Evolutionary conservation across 176 grass and related monocot species (phyloP).

Genomic region (Alloteropsis semialata): DNA sequence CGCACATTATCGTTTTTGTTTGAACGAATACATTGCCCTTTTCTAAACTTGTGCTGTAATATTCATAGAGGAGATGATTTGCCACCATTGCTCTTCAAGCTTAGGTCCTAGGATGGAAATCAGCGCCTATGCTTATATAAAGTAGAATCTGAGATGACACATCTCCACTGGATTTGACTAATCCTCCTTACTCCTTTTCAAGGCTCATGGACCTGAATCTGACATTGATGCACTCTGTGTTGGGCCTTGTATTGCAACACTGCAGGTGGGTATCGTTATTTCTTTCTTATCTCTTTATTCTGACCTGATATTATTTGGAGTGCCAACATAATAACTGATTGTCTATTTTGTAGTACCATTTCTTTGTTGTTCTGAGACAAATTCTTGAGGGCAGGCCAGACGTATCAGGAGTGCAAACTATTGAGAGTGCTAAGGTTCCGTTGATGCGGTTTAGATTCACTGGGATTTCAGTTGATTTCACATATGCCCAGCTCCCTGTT

Average conservation of each 20-base stretch:
- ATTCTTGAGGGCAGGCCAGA: conserved; percentile 52
- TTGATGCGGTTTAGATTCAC: conserved; percentile 66
- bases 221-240: conserved; percentile 71
- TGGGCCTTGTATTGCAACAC: conserved; percentile 48
- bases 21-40: neutral
- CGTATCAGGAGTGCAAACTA: conserved; percentile 54
- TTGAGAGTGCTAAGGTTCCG: conserved; percentile 61
- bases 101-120: neutral
- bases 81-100: too few relatives aligned
- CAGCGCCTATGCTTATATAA: neutral
- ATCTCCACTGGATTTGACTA: conserved; percentile 9
- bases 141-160: neutral
- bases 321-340: conserved; percentile 8
- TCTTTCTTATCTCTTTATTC: neutral
- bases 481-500: conserved; percentile 52
- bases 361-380: conserved; percentile 57
- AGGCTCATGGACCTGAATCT: conserved; percentile 75
- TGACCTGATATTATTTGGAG: neutral
- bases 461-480: conserved; percentile 59
- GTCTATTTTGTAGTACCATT: conserved; percentile 47
- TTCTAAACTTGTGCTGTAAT: neutral
- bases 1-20: neutral
- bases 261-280: conserved; percentile 36
- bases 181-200: conserved; percentile 8
- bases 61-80: neutral